phyloP scores from a whole-genome alignment of 495 filamentous ascomycete genomes.

The Cudoniella acicularis region DNA sequence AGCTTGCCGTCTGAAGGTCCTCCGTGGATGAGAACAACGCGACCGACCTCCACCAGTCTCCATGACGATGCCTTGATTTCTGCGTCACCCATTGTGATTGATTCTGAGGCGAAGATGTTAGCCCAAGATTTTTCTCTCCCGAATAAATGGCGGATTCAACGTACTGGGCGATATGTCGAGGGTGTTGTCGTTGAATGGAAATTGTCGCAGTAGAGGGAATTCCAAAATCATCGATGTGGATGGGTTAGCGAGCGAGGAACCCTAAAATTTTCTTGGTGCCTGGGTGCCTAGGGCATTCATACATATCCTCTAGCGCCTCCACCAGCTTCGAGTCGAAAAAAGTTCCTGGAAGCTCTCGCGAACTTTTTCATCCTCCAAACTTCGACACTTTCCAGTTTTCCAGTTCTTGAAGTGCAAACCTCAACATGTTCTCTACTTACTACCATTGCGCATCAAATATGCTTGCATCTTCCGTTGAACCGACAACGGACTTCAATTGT shows the following conservation, averaged over 20 bases:
- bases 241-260: slow-evolving; percentile 7
- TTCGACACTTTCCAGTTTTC: slow-evolving; percentile 1
- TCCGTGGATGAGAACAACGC: slow-evolving; percentile 78
- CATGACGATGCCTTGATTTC: slow-evolving; percentile 72
- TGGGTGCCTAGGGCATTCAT: slow-evolving; percentile 5
- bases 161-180: slow-evolving; percentile 28
- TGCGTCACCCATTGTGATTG: slow-evolving; percentile 47
- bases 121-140: neutral
- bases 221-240: slow-evolving; percentile 11
- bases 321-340: too few relatives aligned
- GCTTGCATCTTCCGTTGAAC: neutral
- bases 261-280: slow-evolving; percentile 5
- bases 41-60: slow-evolving; percentile 96
- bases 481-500: too few relatives aligned
- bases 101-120: slow-evolving; percentile 25
- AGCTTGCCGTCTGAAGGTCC: slow-evolving; percentile 79
- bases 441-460: neutral
- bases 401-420: too few relatives aligned
- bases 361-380: slow-evolving; percentile 6
- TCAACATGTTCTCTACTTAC: neutral
- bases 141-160: slow-evolving; percentile 10
- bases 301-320: slow-evolving; percentile 11
- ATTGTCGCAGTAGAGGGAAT: slow-evolving; percentile 7
- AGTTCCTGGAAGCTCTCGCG: neutral
- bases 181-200: slow-evolving; percentile 13